Evolutionary conservation across 2,329 filamentous ascomycete species (phyloP), one percentile per base, ranked within the genome.

Genomic region (Fusarium camptoceras): DNA sequence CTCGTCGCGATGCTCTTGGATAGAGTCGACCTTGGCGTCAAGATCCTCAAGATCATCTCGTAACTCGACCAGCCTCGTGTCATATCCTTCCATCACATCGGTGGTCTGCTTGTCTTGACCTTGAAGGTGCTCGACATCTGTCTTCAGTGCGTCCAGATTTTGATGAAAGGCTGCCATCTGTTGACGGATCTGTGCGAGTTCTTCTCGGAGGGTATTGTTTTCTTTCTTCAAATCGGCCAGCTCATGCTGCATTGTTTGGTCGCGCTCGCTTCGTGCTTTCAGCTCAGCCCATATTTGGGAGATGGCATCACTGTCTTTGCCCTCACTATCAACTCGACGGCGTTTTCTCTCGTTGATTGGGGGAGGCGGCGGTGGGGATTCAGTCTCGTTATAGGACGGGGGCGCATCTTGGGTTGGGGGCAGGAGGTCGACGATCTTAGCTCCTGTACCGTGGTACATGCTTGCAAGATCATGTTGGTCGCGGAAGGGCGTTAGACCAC

Each of bases 21-120:
- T 65, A 1, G 60, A 65, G n/a, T 64, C 60, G 6, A 64, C 62
- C 44, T 64, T 64, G 8, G 62, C 60, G 24, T 64, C 62, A n/a
- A 64, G 39, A 20, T 64, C 62, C n/a, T 64, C 62, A 1, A 64
- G 27, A 8, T 64, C 62, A 5, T 64, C 62, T 3, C 51, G 39
- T 6, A 64, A 24, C 39, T 64, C 62, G 3, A 64, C 46, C 6
- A 64, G 16, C n/a, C 62, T 56, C 11, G 62, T 64, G 11, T 64
- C 62, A 9, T 64, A 64, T 24, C 62, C 60, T 22, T 64, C 62
- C 24, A 64, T 8, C 1, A 50, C 41, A 10, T 65, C 59, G 16
- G 53, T 25, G 20, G 22, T 59, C 6, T 65, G 46, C 12, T 50
- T 64, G 1, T 64, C 62, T 30, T 59, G 59, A 4, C 46, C 46